Base-by-base conservation (phyloP, 257 asterid genomes). In the Przewalskia tangutica region DNA sequence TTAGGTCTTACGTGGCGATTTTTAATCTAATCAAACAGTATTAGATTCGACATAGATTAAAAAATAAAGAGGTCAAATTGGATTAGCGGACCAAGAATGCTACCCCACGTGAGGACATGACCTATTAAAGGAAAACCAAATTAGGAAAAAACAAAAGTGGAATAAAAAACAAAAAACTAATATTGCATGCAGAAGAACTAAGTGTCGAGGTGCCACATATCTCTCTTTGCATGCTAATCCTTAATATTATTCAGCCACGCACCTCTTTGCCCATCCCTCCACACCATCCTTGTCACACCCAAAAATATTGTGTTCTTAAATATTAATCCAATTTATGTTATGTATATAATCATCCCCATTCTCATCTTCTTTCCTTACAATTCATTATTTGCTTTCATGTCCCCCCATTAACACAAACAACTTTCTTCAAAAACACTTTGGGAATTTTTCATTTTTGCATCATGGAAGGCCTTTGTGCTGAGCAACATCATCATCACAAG, bases 221-320 rank as follows among this genome's bases (percentile, higher is more conserved):
- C 34, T 55, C 44, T 0, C 54, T 81, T 42, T 88, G 96, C 97
- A 92, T 91, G 97, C 86, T 85, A 82, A 84, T 77, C 89, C 90
- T 91, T 86, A 85, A 87, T 90, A 64, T 89, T 86, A 56, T 87
- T 84, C 85, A 84, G 99, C 96, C 99, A 92, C 97, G 99, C 97
- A 91, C 77, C 91, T 60, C 77, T 81, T 66, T 17, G 84, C 95
- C 97, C 98, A 91, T 92, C 82, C 92, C 91, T 85, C 89, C n/a
- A 87, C 90, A 77, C 91, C 79, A 85, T 90, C 97, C 93, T 88
- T 89, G 89, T 91, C 94, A 88, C 82, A 73, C 67, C 20, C 4
- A 2, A 46, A 8, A 6, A 16, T 84, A 62, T 36, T 66, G 6
- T 38, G 20, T 16, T 67, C 36, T 46, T 65, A 2, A 17, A 58